Base-by-base conservation (phyloP, 2,329 filamentous ascomycete species). In the Scortechinia acanthostroma region DNA sequence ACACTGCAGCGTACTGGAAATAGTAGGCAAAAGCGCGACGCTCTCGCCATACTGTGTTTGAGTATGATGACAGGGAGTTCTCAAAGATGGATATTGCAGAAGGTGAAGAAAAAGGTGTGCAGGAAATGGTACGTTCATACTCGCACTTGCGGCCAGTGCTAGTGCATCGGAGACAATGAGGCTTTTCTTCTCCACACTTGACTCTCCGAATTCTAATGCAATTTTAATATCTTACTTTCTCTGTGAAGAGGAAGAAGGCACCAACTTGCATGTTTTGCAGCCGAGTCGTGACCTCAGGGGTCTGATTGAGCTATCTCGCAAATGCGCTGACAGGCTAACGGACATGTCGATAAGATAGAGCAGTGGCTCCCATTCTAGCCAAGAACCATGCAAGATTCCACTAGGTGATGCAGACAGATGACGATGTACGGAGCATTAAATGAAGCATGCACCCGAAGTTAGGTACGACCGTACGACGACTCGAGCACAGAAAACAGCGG, bases 11-110 rank as follows among this genome's bases (percentile, higher is more conserved):
- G 17, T 54, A 49, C 33, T 64, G 51, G 20, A 62, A 60, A 48
- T 64, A 66, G 25, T 58, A 62, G 1, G 59, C 57, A 51, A 65
- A 65, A 4, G 61, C 60, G 17, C 62, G 61, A 20, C 59, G 55
- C 45, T 66, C 63, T 10, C 35, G 35, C 35, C 49, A 59, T 2
- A 52, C 53, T 4, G 52, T 54, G 28, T 53, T 53, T 28, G 56
- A 51, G 3, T 46, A 50, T 10, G 47, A 43, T 21, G 56, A 53
- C 3, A 55, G 46, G 2, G 52, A 43, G 3, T 45, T 48, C 14
- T 47, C 45, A 4, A 49, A 44, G 1, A 49, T 37, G 14, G n/a
- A n/a, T 10, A 40, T 10, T 40, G 6, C 17, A 19, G 17, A 10
- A 40, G 17, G 35, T 10, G 35, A 10, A 17, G 10, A 13, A 19